Evolutionary conservation across 2,329 filamentous ascomycete species (phyloP), one percentile per base, ranked within the genome.

Genomic region (Pseudomassariella vexata): DNA sequence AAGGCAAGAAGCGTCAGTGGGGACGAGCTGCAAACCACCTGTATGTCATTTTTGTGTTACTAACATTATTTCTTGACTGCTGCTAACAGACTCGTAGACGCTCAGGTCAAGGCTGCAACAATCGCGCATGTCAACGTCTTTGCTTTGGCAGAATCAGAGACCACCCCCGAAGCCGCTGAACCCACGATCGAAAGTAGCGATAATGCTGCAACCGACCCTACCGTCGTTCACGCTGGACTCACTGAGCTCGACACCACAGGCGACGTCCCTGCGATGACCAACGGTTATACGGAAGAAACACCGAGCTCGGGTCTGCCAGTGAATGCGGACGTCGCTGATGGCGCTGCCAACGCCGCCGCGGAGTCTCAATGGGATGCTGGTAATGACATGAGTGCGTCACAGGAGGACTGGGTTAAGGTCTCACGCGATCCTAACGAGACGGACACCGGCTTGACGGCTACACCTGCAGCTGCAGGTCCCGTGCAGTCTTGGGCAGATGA

Each of bases 401-500:
- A 76, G 53, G 84, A 89, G 44, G 73, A 70, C 32, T 92, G 85
- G 76, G 82, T 94, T 38, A 77, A 87, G 55, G 68, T 85, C 26
- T 77, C 85, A 31, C 77, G 82, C 35, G 76, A 89, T 50, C 73
- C 80, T 28, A 63, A 76, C 31, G 87, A 94, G 66, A 81, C 82
- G 5, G 85, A 92, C 40, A 76, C 70, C 22, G 77, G 76, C 22
- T 55, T 76, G 24, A 62, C 69, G 28, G 75, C 76, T 17, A 77
- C 74, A n/a, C 73, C 78, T 28, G 77, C 75, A 6, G 63, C 65
- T 7, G 57, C 63, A 23, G 53, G 62, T 34, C 69, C 70, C 48
- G 67, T 68, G 19, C 78, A 82, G 52, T 87, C 80, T 48, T 94
- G 85, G 85, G 85, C 85, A 17, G 87, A 94, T 49, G 85, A 92